A percentile compares a stretch with the other conserved stretches of the same genome.
Evolutionary conservation across 176 grass and related monocot genomes (phyloP).

Genomic region (Aechmea fasciata): DNA sequence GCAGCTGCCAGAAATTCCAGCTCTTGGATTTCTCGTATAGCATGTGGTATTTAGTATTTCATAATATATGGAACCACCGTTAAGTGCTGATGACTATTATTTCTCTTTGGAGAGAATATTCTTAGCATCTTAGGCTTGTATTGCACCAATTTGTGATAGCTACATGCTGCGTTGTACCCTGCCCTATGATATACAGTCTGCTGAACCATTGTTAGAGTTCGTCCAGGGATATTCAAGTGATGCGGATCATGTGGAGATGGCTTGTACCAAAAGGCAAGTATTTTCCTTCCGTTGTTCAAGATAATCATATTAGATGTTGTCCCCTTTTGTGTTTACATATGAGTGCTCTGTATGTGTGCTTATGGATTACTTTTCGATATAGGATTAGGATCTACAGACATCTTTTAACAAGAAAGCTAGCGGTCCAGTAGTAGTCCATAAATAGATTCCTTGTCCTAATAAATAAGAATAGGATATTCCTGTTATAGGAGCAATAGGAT

Average conservation of each 20-base stretch:
- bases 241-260: conserved; percentile 15
- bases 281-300: conserved; percentile 25
- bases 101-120: neutral
- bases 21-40: neutral
- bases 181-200: conserved; percentile 7
- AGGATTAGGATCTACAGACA: too few relatives aligned
- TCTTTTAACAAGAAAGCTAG: too few relatives aligned
- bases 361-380: too few relatives aligned
- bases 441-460: too few relatives aligned
- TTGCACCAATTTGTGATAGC: neutral
- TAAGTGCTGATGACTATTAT: neutral
- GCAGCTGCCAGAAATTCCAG: neutral
- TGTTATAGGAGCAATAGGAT: too few relatives aligned
- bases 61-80: neutral
- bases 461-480: too few relatives aligned
- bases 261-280: conserved; percentile 40
- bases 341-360: conserved; percentile 6
- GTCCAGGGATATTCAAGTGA: conserved; percentile 12
- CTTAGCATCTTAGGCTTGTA: conserved; percentile 1
- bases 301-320: conserved; percentile 21
- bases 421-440: too few relatives aligned
- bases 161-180: neutral
- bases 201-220: conserved; percentile 19
- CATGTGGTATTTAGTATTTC: neutral
- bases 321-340: conserved; percentile 1